A percentile compares a stretch with the other conserved stretches of the same genome.
phyloP scores from a whole-genome alignment of 1,284 basidiomycete species.

The Cutaneotrichosporon sp. region DNA sequence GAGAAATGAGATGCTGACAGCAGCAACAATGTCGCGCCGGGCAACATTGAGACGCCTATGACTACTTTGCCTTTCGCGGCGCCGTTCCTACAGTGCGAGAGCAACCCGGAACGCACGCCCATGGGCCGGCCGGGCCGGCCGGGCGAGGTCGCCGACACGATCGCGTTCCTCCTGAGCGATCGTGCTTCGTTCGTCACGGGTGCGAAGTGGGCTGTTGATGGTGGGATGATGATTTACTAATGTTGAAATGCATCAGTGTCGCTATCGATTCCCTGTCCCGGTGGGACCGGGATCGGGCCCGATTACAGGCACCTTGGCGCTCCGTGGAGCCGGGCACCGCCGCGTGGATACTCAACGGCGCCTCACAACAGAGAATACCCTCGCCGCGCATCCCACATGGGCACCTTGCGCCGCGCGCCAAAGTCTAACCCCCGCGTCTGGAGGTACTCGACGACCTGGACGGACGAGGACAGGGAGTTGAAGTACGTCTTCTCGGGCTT shows the following conservation, averaged over 20 bases:
- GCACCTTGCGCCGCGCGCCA: constrained; percentile 15
- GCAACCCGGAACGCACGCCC: constrained; percentile 26
- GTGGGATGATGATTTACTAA: constrained; percentile 10
- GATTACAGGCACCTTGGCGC: too few relatives aligned
- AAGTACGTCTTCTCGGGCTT: constrained; percentile 57
- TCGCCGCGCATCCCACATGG: constrained; percentile 42
- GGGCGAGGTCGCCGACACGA: constrained; percentile 40
- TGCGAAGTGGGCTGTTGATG: constrained; percentile 21
- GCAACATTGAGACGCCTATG: constrained; percentile 22
- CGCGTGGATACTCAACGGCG: too few relatives aligned
- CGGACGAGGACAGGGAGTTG: constrained; percentile 56
- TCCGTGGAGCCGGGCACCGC: too few relatives aligned
- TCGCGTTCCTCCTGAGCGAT: constrained; percentile 32
- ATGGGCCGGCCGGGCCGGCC: constrained; percentile 33
- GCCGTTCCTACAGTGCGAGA: constrained; percentile 18
- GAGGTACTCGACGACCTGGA: constrained; percentile 57
- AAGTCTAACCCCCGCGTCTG: constrained; percentile 48
- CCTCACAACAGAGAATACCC: constrained; percentile 17
- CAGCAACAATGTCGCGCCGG: constrained; percentile 28
- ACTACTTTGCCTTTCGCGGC: constrained; percentile 27
- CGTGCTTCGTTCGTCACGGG: constrained; percentile 39
- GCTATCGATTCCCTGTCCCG: too few relatives aligned
- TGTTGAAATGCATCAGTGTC: not conserved
- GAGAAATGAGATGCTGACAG: not conserved
- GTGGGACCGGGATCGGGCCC: too few relatives aligned